phyloP scores from a whole-genome alignment of 345 rosid genomes.

The Dimocarpus longan region DNA sequence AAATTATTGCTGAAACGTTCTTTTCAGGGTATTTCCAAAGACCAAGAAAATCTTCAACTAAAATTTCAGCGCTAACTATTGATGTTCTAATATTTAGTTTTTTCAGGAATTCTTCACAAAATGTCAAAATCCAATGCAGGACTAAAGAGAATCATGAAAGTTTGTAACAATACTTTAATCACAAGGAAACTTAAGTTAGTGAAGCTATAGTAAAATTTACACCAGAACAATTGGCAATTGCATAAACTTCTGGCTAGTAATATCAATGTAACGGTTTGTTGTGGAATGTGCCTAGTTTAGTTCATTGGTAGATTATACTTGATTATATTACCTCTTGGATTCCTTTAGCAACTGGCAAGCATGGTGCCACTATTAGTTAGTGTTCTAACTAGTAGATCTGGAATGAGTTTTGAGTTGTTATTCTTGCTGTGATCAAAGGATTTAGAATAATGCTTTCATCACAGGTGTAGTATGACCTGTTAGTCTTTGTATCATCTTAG shows the following conservation, averaged over 20 bases:
- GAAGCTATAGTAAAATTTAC: neutral
- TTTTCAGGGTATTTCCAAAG: neutral
- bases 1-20: conserved; percentile 2
- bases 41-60: neutral
- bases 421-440: neutral
- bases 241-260: neutral
- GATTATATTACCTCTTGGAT: neutral
- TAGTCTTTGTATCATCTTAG: neutral
- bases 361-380: too few relatives aligned
- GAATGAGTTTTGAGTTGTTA: neutral
- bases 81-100: neutral
- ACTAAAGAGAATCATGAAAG: neutral
- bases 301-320: neutral
- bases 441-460: neutral
- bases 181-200: neutral
- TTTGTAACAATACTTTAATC: neutral
- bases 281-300: neutral
- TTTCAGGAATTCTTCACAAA: neutral
- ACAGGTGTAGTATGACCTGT: neutral
- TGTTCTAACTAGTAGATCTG: neutral
- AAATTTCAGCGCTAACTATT: neutral
- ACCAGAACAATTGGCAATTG: neutral
- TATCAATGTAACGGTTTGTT: neutral
- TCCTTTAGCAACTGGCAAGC: neutral
- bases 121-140: neutral